phyloP scores from a whole-genome alignment of 164 flowering plant genomes.

The Dillenia turbinata region DNA sequence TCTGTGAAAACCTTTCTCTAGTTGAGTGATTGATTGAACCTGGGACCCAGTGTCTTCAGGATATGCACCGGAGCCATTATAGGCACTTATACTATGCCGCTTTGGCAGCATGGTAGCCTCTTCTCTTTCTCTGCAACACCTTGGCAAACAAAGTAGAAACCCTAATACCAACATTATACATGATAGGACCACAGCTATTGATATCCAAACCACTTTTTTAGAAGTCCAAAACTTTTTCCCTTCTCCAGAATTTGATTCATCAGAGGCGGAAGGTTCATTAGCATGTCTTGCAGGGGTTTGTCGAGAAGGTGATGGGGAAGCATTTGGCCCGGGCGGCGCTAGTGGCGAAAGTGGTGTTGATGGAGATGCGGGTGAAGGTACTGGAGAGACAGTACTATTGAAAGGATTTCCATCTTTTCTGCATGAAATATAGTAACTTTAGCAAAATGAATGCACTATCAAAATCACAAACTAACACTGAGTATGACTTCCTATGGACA shows the following conservation, averaged over 20 bases:
- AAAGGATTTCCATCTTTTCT: constrained; percentile 86
- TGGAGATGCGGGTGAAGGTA: constrained; percentile 32
- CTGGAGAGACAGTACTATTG: constrained; percentile 43
- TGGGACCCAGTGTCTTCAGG: constrained; percentile 23
- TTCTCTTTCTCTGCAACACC: constrained; percentile 27
- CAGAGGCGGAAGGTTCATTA: constrained; percentile 38
- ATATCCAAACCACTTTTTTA: constrained; percentile 44
- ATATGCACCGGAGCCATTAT: constrained; percentile 31
- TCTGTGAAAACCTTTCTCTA: constrained; percentile 37
- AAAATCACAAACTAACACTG: too few species aligned
- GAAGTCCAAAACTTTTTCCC: constrained; percentile 24
- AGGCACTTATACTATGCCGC: constrained; percentile 40
- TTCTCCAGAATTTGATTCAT: constrained; percentile 27
- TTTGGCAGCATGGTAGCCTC: constrained; percentile 23
- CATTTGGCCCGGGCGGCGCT: constrained; percentile 16
- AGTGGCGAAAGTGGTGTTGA: constrained; percentile 21
- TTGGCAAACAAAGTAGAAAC: constrained; percentile 34
- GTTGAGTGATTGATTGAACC: constrained; percentile 24
- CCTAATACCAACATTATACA: constrained; percentile 37
- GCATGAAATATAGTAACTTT: constrained; percentile 26
- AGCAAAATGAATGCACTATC: not conserved
- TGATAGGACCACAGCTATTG: constrained; percentile 38
- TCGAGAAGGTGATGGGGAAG: constrained; percentile 14
- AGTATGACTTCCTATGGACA: too few species aligned
- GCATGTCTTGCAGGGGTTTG: constrained; percentile 32